Percentiles rank a stretch among this genome's conserved stretches.
phyloP scores from a whole-genome alignment of 2,329 filamentous ascomycete genomes.

The Tolypocladium amazonense region DNA sequence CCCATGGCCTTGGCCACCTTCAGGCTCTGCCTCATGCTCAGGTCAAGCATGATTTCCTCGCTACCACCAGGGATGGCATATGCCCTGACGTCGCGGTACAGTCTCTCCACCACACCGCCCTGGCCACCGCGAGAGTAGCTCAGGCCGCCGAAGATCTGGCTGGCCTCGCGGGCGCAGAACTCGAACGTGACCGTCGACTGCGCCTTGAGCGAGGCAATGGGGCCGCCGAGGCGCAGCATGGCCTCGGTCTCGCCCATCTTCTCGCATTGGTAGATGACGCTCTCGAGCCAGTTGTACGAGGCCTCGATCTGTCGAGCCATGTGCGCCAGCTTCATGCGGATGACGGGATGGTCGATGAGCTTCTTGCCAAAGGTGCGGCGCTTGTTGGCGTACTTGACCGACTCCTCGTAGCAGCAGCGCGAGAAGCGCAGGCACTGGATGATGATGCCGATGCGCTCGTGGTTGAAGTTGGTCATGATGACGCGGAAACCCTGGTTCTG shows the following conservation, averaged over 20 bases:
- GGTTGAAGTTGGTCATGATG: conserved; percentile 99
- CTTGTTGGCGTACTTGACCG: conserved; percentile 95
- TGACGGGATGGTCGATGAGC: conserved; percentile 93
- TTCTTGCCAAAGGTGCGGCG: conserved; percentile 93
- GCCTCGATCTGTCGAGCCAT: conserved; percentile 98
- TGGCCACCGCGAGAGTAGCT: conserved; percentile 90
- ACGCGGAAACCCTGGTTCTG: conserved; percentile 97
- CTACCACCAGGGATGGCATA: conserved; percentile 94
- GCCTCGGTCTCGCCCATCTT: conserved; percentile 91
- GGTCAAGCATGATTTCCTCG: conserved; percentile 97
- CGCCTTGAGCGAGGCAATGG: conserved; percentile 88
- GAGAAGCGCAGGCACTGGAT: conserved; percentile 95
- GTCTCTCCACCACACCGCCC: conserved; percentile 85
- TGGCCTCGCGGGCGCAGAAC: conserved; percentile 92
- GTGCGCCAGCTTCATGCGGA: conserved; percentile 93
- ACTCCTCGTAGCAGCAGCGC: conserved; percentile 94
- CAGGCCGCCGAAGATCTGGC: conserved; percentile 93
- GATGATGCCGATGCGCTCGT: conserved; percentile 97
- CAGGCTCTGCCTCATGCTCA: conserved; percentile 86
- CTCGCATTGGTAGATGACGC: conserved; percentile 84
- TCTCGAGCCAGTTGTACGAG: conserved; percentile 94
- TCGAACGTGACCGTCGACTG: conserved; percentile 92
- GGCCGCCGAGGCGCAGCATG: conserved; percentile 89
- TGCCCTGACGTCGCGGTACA: conserved; percentile 90
- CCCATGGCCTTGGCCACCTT: conserved; percentile 82